phyloP scores from a whole-genome alignment of 306 rosid species.

The Vigna unguiculata region DNA sequence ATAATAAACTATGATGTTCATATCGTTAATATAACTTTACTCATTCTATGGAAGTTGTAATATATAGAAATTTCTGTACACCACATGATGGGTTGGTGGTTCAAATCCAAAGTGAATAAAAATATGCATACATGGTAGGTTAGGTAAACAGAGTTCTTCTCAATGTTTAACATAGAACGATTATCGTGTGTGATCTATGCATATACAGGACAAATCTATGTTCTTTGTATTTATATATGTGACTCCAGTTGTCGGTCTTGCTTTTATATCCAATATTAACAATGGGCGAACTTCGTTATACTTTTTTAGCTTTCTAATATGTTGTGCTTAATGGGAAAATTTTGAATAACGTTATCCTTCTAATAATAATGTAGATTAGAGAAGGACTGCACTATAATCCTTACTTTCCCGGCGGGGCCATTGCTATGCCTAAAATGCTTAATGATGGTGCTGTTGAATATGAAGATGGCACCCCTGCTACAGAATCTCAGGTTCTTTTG shows the following conservation, averaged over 20 bases:
- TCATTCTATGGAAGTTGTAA: background rate
- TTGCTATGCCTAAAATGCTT: conserved; percentile 99
- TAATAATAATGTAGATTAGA: conserved; percentile 72
- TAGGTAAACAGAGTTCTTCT: conserved; percentile 16
- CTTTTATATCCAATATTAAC: conserved; percentile 4
- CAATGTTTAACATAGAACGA: background rate
- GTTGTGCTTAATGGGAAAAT: conserved; percentile 2
- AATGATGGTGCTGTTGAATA: conserved; percentile 94
- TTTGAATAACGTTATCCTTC: background rate
- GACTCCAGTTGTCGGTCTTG: conserved; percentile 16
- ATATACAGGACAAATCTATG: background rate
- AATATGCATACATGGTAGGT: background rate
- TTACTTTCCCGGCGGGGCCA: conserved; percentile 97
- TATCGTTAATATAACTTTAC: background rate
- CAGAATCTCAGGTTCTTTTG: conserved; percentile 82
- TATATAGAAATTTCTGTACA: conserved; percentile 8
- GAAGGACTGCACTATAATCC: conserved; percentile 96
- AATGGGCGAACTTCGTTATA: conserved; percentile 19
- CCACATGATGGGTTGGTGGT: background rate
- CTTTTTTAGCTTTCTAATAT: conserved; percentile 18
- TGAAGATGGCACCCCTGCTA: conserved; percentile 92
- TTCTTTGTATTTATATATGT: background rate
- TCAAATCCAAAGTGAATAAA: background rate
- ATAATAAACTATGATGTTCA: background rate
- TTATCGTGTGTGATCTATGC: no score